Evolutionary conservation across 305 asterid genomes (phyloP), one percentile per base, ranked within the genome.

Genomic region (Fraxinus latifolia): DNA sequence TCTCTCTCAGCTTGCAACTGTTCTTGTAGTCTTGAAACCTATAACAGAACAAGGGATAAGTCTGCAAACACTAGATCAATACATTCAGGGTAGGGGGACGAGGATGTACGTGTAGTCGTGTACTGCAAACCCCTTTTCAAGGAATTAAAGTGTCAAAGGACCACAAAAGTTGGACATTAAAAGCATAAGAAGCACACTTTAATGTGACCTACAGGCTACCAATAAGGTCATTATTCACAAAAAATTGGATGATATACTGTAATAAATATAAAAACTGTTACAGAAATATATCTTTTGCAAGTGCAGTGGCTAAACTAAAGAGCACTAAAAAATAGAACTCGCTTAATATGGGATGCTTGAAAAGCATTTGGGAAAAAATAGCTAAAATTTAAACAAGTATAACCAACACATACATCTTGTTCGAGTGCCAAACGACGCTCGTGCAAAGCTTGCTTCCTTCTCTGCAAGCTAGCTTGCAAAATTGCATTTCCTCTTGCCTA

Each of bases 1-100:
- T 96, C 97, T 86, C 98, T 93, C 89, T 96, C 99, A 55, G 98
- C 97, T 90, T 96, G 99, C 86, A 96, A 90, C 89, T 96, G 99
- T 85, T 96, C 99, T 91, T 94, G 98, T 86, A 96, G 90, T 89
- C 97, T 93, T 68, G 97, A 88, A 53, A 94, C 98, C 99, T 96
- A 70, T 73, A 71, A 53, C 85, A 82, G 58, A 79, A 76, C 73
- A 29, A 50, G 83, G 68, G 78, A n/a, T 78, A 68, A 67, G 82
- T 29, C 23, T 19, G 80, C 50, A 8, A 9, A 34, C 11, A 50
- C 47, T 67, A 77, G 71, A 79, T 47, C 60, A 84, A 80, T 29
- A 65, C 7, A 73, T 70, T 5, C 17, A 65, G 33, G 34, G 60
- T 75, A 83, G 76, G 34, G 65, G 7, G 73, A 25, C 7, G 3